phyloP scores from a whole-genome alignment of 2,329 filamentous ascomycete genomes.

The Cordyceps cateniannulata region DNA sequence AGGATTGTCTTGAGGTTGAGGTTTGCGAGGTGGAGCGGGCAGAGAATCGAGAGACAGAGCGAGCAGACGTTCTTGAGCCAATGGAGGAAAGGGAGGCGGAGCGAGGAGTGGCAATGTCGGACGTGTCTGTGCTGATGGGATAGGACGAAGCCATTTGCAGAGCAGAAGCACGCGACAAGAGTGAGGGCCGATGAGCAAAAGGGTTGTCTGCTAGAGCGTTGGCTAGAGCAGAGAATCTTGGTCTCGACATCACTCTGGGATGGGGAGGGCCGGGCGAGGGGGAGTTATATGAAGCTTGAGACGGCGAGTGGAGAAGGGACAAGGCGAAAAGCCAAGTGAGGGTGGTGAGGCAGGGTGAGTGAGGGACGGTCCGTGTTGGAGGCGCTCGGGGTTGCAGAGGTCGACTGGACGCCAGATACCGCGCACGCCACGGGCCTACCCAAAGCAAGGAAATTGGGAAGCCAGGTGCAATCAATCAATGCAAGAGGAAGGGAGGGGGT shows the following conservation, averaged over 20 bases:
- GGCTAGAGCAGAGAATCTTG: conserved; percentile 12
- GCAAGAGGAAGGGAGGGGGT: neutral
- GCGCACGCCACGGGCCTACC: neutral
- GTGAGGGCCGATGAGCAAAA: conserved; percentile 16
- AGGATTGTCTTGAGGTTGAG: conserved; percentile 43
- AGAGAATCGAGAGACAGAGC: conserved; percentile 38
- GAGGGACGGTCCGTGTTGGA: conserved; percentile 11
- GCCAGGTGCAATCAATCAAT: neutral
- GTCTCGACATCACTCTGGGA: conserved; percentile 7
- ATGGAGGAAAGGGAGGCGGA: conserved; percentile 44
- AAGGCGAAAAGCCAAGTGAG: neutral
- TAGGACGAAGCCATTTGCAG: conserved; percentile 23
- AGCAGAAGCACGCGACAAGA: conserved; percentile 10
- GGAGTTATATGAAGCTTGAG: conserved; percentile 10
- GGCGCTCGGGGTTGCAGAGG: neutral
- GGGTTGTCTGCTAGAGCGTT: conserved; percentile 7
- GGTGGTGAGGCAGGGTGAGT: neutral
- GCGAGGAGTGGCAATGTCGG: conserved; percentile 49
- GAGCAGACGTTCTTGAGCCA: conserved; percentile 39
- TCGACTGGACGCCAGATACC: conserved; percentile 1
- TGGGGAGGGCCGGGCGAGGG: neutral
- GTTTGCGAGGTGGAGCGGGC: conserved; percentile 44
- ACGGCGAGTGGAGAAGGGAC: conserved; percentile 4
- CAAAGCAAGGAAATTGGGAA: neutral
- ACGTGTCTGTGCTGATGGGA: conserved; percentile 35